Evolutionary conservation across 164 flowering plant species (phyloP), one percentile per base, ranked within the genome.

Genomic region (Tetrastigma voinierianum): DNA sequence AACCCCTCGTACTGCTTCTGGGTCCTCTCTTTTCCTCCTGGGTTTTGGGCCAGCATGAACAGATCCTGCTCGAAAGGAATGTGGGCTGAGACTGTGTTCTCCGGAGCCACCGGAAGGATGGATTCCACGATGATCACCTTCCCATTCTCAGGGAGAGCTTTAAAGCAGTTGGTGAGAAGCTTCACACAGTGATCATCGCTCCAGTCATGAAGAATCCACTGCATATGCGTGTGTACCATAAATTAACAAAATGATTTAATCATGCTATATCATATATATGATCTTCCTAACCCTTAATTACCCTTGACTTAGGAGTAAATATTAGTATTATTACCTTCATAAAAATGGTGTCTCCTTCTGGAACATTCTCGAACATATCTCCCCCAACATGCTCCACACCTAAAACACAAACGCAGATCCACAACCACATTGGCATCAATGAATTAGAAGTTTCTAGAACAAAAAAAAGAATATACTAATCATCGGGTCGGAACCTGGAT

Each of bases 21-120:
- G 5, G 76, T 69, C 57, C 81, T 74, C 66, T 78, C 76, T 60
- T 66, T 72, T 17, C 81, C 81, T n/a, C 74, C 76, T 3, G 61
- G 66, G 57, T 15, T 70, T 25, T 74, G 73, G 17, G 67, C 71
- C 16, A 78, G 2, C 75, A 75, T 75, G 21, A 59, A 10, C 8
- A 69, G 4, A 46, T 78, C 81, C 54, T 65, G 69, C 66, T 52
- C 47, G 43, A 66, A 62, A 4, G 54, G 76, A 21, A 62, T 63
- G 58, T 71, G 67, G 2, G 72, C n/a, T 1, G 67, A 24, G 11
- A 57, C 46, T 19, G 25, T 54, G 5, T 40, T 61, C 23, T 70
- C 75, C 1, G 77, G 73, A 19, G 24, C 32, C 53, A 19, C 70
- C 0, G 77, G 81, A 51, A 51, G 57, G 43, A 78, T 46, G 2